A percentile compares a stretch with the other conserved stretches of the same genome.
Evolutionary conservation across 2,329 filamentous ascomycete genomes (phyloP).

Genomic region (Aureobasidium sp.): DNA sequence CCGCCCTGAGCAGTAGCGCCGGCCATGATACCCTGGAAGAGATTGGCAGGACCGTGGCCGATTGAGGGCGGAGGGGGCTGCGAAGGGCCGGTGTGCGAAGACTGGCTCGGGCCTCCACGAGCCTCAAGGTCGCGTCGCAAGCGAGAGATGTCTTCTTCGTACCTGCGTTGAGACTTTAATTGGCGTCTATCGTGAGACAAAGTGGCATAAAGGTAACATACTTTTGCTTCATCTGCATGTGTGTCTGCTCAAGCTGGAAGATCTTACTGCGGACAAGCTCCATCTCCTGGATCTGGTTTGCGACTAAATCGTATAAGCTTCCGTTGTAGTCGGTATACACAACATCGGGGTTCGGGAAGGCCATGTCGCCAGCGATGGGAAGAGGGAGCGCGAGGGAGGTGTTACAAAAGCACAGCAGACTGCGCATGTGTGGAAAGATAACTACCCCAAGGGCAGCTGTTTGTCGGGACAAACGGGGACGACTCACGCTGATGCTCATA

Average conservation of each 20-base stretch:
- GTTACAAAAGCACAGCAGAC: background rate
- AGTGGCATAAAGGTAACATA: constrained; percentile 40
- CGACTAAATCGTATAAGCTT: constrained; percentile 49
- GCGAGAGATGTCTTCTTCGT: constrained; percentile 82
- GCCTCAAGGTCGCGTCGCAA: constrained; percentile 81
- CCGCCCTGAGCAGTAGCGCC: constrained; percentile 75
- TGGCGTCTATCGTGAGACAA: background rate
- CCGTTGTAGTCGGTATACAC: constrained; percentile 11
- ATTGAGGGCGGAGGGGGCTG: constrained; percentile 80
- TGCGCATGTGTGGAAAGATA: background rate
- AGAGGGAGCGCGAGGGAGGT: background rate
- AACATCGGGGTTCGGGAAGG: background rate
- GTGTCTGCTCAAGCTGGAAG: constrained; percentile 82
- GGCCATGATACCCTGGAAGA: constrained; percentile 95
- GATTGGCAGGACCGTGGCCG: constrained; percentile 76
- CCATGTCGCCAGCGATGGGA: background rate
- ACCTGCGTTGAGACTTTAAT: constrained; percentile 47
- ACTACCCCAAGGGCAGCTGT: background rate
- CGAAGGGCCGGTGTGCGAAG: constrained; percentile 66
- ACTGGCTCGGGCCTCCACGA: constrained; percentile 54
- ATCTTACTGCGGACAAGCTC: constrained; percentile 90
- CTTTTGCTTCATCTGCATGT: constrained; percentile 86
- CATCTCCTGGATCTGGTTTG: constrained; percentile 87
- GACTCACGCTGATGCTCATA: constrained; percentile 90
- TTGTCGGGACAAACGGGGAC: constrained; percentile 1